A percentile compares a stretch with the other conserved stretches of the same genome.
Conservation (phyloP, 2,329 filamentous ascomycete species). For the Exserohilum rostratum region DNA sequence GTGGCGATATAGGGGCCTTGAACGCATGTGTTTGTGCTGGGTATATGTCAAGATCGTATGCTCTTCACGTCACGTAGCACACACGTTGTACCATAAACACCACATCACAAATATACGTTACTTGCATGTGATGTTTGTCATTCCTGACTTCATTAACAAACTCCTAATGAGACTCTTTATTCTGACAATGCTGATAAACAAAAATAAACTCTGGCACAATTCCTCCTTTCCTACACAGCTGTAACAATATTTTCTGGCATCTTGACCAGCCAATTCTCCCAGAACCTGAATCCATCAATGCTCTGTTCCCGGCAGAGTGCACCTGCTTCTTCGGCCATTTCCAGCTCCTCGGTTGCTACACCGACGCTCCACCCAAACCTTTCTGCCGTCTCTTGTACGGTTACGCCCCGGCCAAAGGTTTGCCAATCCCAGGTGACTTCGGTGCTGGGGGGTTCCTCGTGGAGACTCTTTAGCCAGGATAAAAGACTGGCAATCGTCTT, state of each 20-base stretch:
- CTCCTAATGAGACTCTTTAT: too few species aligned
- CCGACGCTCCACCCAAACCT: slow-evolving; percentile 96
- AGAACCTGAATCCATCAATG: slow-evolving; percentile 89
- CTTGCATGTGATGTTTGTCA: too few species aligned
- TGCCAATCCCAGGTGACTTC: slow-evolving; percentile 77
- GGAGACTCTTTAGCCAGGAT: slow-evolving; percentile 77
- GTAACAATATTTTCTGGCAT: slow-evolving; percentile 6
- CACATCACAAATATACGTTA: too few species aligned
- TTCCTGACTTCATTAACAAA: too few species aligned
- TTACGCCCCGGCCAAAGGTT: slow-evolving; percentile 81
- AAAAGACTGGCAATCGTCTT: slow-evolving; percentile 80
- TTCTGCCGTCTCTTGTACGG: slow-evolving; percentile 86
- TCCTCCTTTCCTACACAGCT: neutral
- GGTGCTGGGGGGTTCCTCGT: slow-evolving; percentile 67
- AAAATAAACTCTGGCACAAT: too few species aligned
- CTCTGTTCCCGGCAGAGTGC: slow-evolving; percentile 88
- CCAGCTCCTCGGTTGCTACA: slow-evolving; percentile 90
- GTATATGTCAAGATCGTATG: too few species aligned
- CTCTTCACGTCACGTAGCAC: too few species aligned
- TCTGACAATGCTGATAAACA: too few species aligned
- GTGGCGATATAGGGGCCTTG: too few species aligned
- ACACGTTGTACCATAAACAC: too few species aligned
- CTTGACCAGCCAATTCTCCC: slow-evolving; percentile 71
- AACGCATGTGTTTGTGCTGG: too few species aligned
- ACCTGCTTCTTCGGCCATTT: slow-evolving; percentile 95